Evolutionary conservation across 129 eudicot genomes (phyloP).

Genomic region (Pulicaria dysenterica): DNA sequence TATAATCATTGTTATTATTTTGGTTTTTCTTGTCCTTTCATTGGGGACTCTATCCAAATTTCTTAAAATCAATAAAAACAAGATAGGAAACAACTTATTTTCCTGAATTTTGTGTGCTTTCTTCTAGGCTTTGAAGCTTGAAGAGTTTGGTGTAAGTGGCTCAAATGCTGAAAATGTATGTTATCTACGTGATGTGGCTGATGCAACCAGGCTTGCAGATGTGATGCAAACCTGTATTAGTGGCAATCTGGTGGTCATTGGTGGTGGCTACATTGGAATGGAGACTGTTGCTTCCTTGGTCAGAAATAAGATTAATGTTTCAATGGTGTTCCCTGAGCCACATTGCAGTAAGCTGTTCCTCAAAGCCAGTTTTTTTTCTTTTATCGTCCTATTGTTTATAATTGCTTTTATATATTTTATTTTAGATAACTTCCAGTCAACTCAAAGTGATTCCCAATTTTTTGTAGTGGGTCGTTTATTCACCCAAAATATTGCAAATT

Average conservation of each 20-base stretch:
- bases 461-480: slow-evolving; percentile 88
- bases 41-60: neutral
- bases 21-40: neutral
- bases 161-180: slow-evolving; percentile 93
- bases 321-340: slow-evolving; percentile 95
- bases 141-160: slow-evolving; percentile 89
- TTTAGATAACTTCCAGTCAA: neutral
- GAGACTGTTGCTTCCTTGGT: slow-evolving; percentile 98
- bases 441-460: neutral
- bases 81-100: neutral
- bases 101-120: slow-evolving; percentile 21
- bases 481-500: slow-evolving; percentile 82
- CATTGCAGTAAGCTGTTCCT: slow-evolving; percentile 74
- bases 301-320: slow-evolving; percentile 77
- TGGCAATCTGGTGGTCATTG: slow-evolving; percentile 94
- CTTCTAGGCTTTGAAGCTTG: slow-evolving; percentile 89
- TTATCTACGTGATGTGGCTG: slow-evolving; percentile 87
- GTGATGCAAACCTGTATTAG: slow-evolving; percentile 69
- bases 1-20: neutral
- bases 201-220: slow-evolving; percentile 75
- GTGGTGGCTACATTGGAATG: slow-evolving; percentile 99
- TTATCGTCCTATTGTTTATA: neutral
- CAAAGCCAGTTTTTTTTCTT: neutral
- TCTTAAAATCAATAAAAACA: neutral
- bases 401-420: neutral